Evolutionary conservation across 305 asterid genomes (phyloP).

Genomic region (Euphrasia arctica): DNA sequence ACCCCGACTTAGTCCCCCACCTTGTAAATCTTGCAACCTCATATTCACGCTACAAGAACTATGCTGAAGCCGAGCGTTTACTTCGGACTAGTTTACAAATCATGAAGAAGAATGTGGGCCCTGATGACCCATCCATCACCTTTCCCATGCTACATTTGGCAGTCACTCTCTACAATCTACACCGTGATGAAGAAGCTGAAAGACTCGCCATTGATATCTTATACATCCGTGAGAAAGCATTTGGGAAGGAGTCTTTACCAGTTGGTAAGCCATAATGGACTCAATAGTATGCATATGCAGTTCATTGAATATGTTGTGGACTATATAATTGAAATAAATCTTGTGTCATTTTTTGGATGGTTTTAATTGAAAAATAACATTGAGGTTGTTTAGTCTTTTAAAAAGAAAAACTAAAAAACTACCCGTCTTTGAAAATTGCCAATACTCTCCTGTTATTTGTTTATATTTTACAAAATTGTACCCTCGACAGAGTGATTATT

Average conservation of each 20-base stretch:
- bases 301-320: too few species aligned
- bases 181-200: slow-evolving; percentile 83
- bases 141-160: slow-evolving; percentile 88
- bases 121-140: slow-evolving; percentile 77
- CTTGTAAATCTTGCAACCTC: slow-evolving; percentile 87
- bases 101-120: slow-evolving; percentile 52
- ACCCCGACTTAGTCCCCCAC: slow-evolving; percentile 70
- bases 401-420: background rate
- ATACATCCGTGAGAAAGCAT: slow-evolving; percentile 65
- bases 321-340: background rate
- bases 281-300: too few species aligned
- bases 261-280: slow-evolving; percentile 57
- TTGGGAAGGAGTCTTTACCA: slow-evolving; percentile 79
- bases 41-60: slow-evolving; percentile 72
- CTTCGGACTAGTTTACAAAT: slow-evolving; percentile 69
- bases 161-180: slow-evolving; percentile 59
- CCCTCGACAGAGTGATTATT: background rate
- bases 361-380: background rate
- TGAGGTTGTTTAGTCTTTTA: background rate
- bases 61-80: slow-evolving; percentile 81
- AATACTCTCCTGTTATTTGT: background rate
- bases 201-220: slow-evolving; percentile 61
- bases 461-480: background rate
- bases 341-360: background rate
- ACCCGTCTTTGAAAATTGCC: background rate